Base-by-base conservation (phyloP, 2,329 filamentous ascomycete genomes). In the Chaetomiaceae sp. region DNA sequence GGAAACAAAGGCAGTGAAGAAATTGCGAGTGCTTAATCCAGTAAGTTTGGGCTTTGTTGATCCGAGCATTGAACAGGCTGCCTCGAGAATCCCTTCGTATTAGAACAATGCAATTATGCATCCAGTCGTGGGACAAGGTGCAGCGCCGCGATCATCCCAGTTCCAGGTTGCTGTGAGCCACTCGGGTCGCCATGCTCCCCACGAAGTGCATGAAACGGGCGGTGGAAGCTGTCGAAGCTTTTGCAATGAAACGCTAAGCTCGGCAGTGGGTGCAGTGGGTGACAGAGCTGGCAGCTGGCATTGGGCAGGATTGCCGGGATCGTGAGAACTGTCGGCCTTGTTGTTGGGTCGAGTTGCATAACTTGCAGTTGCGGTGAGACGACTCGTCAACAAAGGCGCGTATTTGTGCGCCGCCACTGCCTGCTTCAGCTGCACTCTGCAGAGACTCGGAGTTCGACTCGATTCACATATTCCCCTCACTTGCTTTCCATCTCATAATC, bases 351-450 rank as follows among this genome's bases (percentile, higher is more conserved):
- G 43, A 48, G 47, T 38, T 47, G 38, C 31, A 27, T 9, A n/a
- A n/a, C n/a, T n/a, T n/a, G 5, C 9, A 44, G 48, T 43, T 55
- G 53, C 53, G 43, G 53, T 55, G 53, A 51, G 47, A n/a, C 47
- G 9, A 22, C 42, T 20, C 19, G 6, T 15, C 36, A 25, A 29
- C 8, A 49, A 19, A 12, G 17, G 27, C 22, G 44, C n/a, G 50
- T 14, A 40, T 49, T 45, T 34, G 25, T 39, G 51, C 48, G 37
- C 51, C 44, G 44, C 51, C 51, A 47, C 43, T 53, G 44, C 51
- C 45, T 42, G 36, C n/a, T 19, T 42, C 43, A 52, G 43, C 36
- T 43, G 38, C n/a, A 6, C 12, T 17, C 14, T 12, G n/a, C 14
- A 15, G 14, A 36, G 6, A 34, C 27, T 33, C 31, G 9, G 12